A percentile compares a stretch with the other conserved stretches of the same genome.
Conservation (phyloP, 108 stramenopile genomes). For the Mayamaea pseudoterrestris region DNA sequence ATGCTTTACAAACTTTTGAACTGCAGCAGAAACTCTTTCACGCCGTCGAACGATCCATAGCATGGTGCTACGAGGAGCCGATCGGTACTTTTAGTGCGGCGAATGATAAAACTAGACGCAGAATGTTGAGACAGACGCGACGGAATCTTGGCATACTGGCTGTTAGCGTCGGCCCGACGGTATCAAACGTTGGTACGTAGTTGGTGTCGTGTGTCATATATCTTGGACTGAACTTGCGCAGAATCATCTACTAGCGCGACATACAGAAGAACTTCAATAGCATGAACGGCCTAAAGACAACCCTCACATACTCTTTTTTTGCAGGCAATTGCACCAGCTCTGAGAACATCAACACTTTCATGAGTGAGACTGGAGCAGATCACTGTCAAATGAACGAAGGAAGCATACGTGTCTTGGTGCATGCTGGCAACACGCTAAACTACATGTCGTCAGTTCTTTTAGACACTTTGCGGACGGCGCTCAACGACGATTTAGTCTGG, state of each 20-base stretch:
- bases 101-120: neutral
- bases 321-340: too few species aligned
- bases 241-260: too few species aligned
- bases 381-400: neutral
- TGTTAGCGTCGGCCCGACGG: too few species aligned
- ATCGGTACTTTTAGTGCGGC: neutral
- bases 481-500: neutral
- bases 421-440: neutral
- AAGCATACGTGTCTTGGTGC: neutral
- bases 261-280: too few species aligned
- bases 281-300: too few species aligned
- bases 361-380: neutral
- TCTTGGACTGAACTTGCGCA: too few species aligned
- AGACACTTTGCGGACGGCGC: neutral
- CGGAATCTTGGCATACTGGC: too few species aligned
- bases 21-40: conserved; percentile 2
- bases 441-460: neutral
- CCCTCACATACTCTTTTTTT: too few species aligned
- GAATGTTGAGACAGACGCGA: neutral
- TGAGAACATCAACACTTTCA: neutral
- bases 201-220: too few species aligned
- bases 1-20: neutral
- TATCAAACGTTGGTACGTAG: too few species aligned
- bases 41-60: neutral
- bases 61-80: neutral